Conservation (phyloP, 345 rosid species). For the Rhizophora mangle region DNA sequence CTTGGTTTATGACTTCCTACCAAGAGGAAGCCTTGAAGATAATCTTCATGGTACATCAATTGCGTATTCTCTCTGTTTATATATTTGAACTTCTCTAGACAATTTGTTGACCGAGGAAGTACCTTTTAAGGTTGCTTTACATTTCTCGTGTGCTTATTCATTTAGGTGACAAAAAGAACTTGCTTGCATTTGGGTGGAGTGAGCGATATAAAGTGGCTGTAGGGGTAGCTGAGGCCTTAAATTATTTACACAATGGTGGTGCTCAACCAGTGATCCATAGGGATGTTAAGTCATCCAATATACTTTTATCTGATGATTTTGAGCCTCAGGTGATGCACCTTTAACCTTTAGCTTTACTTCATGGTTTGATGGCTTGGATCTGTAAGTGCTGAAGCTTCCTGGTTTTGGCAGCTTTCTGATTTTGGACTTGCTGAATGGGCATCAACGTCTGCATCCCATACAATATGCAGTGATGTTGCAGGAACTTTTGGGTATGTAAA, state of each 20-base stretch:
- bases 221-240: constrained; percentile 89
- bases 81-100: constrained; percentile 2
- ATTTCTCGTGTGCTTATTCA: constrained; percentile 1
- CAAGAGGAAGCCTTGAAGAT: constrained; percentile 94
- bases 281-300: constrained; percentile 93
- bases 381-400: neutral
- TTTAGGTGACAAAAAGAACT: constrained; percentile 61
- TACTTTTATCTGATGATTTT: constrained; percentile 87
- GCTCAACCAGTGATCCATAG: constrained; percentile 70
- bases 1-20: constrained; percentile 74
- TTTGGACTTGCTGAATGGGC: constrained; percentile 87
- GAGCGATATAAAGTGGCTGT: constrained; percentile 87
- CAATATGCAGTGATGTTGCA: constrained; percentile 57
- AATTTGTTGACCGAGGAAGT: neutral
- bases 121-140: neutral
- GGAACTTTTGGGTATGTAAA: constrained; percentile 92
- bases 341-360: neutral
- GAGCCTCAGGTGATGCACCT: constrained; percentile 71
- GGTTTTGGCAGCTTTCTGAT: constrained; percentile 72
- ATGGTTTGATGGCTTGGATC: constrained; percentile 16
- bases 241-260: constrained; percentile 57
- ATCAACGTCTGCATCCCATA: constrained; percentile 48
- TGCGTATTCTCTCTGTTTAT: neutral
- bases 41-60: constrained; percentile 69
- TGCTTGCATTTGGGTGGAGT: constrained; percentile 57